A percentile compares a stretch with the other conserved stretches of the same genome.
Conservation (phyloP, 2,329 filamentous ascomycete species). For the Monilinia vaccinii-corymbosi region DNA sequence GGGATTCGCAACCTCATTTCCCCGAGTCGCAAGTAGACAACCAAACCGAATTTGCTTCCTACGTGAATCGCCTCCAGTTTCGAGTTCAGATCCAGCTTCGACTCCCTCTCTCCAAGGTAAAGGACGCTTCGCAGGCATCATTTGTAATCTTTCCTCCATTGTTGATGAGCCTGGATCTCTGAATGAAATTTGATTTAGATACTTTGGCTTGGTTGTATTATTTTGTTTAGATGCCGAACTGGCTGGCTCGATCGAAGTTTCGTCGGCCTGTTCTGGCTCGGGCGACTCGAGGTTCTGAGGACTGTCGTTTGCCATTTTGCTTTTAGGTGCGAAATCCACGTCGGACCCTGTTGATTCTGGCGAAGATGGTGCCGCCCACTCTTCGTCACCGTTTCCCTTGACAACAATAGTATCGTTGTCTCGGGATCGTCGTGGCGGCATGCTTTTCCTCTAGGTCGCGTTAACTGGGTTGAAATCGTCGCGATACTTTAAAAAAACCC, state of each 20-base stretch:
- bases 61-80: constrained; percentile 27
- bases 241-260: background rate
- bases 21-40: constrained; percentile 27
- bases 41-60: constrained; percentile 29
- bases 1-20: constrained; percentile 21
- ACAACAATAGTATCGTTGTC: constrained; percentile 21
- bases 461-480: background rate
- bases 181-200: constrained; percentile 7
- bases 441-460: constrained; percentile 4
- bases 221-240: background rate
- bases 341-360: constrained; percentile 17
- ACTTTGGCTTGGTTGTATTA: background rate
- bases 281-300: constrained; percentile 24
- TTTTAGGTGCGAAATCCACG: constrained; percentile 6
- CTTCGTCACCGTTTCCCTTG: constrained; percentile 23
- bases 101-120: constrained; percentile 27
- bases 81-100: constrained; percentile 25
- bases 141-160: constrained; percentile 26
- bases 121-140: constrained; percentile 25
- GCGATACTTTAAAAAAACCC: constrained; percentile 6
- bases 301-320: constrained; percentile 14
- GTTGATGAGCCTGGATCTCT: constrained; percentile 14
- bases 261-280: constrained; percentile 13
- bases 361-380: constrained; percentile 16
- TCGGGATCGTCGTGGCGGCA: constrained; percentile 4